Evolutionary conservation across 306 rosid species (phyloP).

Genomic region (Castanea crenata): DNA sequence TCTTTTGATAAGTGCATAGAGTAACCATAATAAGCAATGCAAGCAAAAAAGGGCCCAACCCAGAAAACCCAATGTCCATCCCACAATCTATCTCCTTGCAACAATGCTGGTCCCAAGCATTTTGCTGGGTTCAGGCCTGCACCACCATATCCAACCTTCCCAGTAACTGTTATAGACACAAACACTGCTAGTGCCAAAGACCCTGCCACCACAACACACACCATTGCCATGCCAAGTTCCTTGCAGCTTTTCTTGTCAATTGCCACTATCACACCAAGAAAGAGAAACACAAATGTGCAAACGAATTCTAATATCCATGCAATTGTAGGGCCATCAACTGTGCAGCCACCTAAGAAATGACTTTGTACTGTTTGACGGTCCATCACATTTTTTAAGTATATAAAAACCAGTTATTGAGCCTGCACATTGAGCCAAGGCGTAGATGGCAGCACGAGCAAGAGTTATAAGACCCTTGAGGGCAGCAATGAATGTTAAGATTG

Average conservation of each 20-base stretch:
- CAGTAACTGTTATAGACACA: conserved; percentile 55
- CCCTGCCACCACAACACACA: conserved; percentile 54
- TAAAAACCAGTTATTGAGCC: conserved; percentile 59
- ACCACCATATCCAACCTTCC: conserved; percentile 53
- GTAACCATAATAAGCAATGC: conserved; percentile 43
- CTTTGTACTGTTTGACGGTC: conserved; percentile 13
- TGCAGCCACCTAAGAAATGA: conserved; percentile 72
- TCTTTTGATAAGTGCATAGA: conserved; percentile 50
- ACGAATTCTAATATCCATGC: conserved; percentile 56
- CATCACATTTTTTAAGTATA: conserved; percentile 46
- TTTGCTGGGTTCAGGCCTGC: conserved; percentile 73
- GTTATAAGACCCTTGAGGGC: conserved; percentile 42
- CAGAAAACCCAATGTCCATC: conserved; percentile 86
- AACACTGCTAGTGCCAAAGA: conserved; percentile 61
- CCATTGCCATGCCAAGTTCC: conserved; percentile 54
- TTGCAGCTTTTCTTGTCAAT: conserved; percentile 57
- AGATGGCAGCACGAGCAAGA: conserved; percentile 36
- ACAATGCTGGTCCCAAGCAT: conserved; percentile 66
- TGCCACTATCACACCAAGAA: conserved; percentile 59
- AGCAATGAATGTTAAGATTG: conserved; percentile 62
- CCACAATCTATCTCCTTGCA: conserved; percentile 57
- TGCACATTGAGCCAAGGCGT: conserved; percentile 52
- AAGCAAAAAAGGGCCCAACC: conserved; percentile 74
- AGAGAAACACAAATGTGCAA: conserved; percentile 71
- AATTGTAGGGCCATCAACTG: conserved; percentile 10